phyloP scores from a whole-genome alignment of 2,329 filamentous ascomycete species.

The Hymenoscyphus occultus region DNA sequence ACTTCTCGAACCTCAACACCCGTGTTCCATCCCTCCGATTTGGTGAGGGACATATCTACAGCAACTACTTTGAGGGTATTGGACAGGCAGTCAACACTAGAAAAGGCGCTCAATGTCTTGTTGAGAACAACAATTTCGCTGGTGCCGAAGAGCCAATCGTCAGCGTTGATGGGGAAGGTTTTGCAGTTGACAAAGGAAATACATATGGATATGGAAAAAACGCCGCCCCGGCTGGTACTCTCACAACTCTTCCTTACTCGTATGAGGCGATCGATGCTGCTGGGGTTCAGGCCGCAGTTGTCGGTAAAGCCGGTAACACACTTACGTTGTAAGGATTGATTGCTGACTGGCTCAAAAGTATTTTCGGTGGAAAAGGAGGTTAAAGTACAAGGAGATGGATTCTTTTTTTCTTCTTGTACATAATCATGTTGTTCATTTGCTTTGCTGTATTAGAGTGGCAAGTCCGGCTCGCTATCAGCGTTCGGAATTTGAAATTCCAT shows the following conservation, averaged over 20 bases:
- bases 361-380: neutral
- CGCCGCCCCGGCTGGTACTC: constrained; percentile 48
- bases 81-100: constrained; percentile 55
- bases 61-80: constrained; percentile 47
- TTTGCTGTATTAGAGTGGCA: neutral
- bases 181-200: constrained; percentile 44
- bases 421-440: neutral
- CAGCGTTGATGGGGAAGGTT: constrained; percentile 43
- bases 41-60: constrained; percentile 62
- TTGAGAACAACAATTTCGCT: constrained; percentile 53
- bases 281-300: constrained; percentile 43
- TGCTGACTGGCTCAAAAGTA: neutral
- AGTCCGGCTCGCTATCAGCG: neutral
- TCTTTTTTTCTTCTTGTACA: neutral
- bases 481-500: too few relatives aligned
- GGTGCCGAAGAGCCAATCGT: constrained; percentile 44
- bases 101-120: constrained; percentile 52
- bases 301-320: constrained; percentile 37
- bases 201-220: constrained; percentile 47
- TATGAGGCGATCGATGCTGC: constrained; percentile 51
- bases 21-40: constrained; percentile 63
- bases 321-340: constrained; percentile 32
- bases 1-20: constrained; percentile 62
- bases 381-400: neutral
- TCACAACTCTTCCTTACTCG: constrained; percentile 50